A percentile compares a stretch with the other conserved stretches of the same genome.
Evolutionary conservation across 2,329 filamentous ascomycete species (phyloP).

Genomic region (Pestalotiopsis sp.): DNA sequence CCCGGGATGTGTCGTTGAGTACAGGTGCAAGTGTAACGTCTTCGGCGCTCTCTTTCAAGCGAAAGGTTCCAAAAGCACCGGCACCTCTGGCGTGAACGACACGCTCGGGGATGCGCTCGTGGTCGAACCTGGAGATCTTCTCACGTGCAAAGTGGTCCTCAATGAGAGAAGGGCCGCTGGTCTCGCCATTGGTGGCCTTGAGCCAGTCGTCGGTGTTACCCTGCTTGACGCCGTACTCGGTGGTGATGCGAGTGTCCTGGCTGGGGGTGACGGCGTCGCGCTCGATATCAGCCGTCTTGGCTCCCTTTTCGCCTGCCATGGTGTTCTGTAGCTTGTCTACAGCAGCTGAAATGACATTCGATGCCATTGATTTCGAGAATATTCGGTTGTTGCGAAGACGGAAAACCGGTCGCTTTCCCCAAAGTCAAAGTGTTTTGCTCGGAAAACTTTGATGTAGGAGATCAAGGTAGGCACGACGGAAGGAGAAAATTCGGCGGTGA

Average conservation of each 20-base stretch:
- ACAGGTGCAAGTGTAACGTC: slow-evolving; percentile 67
- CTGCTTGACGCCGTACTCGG: slow-evolving; percentile 77
- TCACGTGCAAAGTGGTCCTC: slow-evolving; percentile 76
- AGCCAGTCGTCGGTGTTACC: slow-evolving; percentile 79
- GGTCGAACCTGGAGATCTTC: slow-evolving; percentile 73
- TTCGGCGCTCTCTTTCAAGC: slow-evolving; percentile 65
- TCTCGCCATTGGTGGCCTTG: slow-evolving; percentile 61
- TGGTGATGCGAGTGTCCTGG: slow-evolving; percentile 65
- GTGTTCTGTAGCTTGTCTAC: slow-evolving; percentile 5
- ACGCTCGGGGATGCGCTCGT: slow-evolving; percentile 69
- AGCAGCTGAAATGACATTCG: slow-evolving; percentile 2
- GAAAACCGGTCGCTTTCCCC: neutral
- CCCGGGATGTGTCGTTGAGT: slow-evolving; percentile 68
- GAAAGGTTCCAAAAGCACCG: slow-evolving; percentile 72
- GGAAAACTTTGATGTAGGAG: neutral
- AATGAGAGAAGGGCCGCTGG: slow-evolving; percentile 67
- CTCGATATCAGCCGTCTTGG: slow-evolving; percentile 9
- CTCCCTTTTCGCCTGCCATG: slow-evolving; percentile 11
- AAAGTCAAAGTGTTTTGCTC: neutral
- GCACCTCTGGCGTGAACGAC: slow-evolving; percentile 72
- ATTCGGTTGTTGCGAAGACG: neutral
- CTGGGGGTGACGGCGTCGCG: slow-evolving; percentile 26
- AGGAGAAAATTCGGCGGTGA: neutral
- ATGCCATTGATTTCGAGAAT: neutral
- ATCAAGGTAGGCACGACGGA: neutral